Evolutionary conservation across 768 basidiomycete species (phyloP), one percentile per base, ranked within the genome.

Genomic region (Rhizopogon roseolus): DNA sequence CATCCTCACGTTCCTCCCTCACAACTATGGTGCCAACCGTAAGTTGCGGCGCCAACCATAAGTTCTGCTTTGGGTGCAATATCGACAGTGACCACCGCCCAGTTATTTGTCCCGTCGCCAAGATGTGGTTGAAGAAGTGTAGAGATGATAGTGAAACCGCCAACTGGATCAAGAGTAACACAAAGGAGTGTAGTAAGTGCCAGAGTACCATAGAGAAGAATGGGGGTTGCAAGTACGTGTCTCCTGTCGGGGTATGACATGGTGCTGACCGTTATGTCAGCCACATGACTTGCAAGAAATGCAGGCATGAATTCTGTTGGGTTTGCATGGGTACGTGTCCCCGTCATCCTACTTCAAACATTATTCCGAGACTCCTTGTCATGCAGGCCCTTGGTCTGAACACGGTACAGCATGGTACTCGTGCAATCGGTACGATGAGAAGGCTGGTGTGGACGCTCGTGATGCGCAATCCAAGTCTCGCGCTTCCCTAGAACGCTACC

Each of bases 201-300:
- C 88, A 93, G 68, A 93, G 93, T 62, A 98, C 97, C 50, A 99
- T 99, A 54, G 97, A 99, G 81, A 99, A 99, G 87, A 98, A 98
- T 60, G 97, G 97, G 8, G 97, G 97, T 11, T 99, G 97, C 93
- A 98, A 99, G 94, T 98, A 65, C 65, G 93, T 86, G 13, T 19
- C 6, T 52, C 8, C 51, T 42, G 53, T 19, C 8, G 10, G 42
- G 25, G 36, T 48, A 29, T 53, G 14, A 32, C 50, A 40, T 22
- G 54, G 50, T 54, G 41, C 60, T 62, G 36, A 65, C 51, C 29
- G 19, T 27, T 17, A 22, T 54, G 39, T 8, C 59, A 97, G 95
- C 77, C 97, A 99, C 70, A 99, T 99, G 96, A 98, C 96, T 17
- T 98, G 97, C 78, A 96, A 97, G 80, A 98, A 98, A 74, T 98